phyloP scores from a whole-genome alignment of 257 asterid species.

The Solanum sejunctum region DNA sequence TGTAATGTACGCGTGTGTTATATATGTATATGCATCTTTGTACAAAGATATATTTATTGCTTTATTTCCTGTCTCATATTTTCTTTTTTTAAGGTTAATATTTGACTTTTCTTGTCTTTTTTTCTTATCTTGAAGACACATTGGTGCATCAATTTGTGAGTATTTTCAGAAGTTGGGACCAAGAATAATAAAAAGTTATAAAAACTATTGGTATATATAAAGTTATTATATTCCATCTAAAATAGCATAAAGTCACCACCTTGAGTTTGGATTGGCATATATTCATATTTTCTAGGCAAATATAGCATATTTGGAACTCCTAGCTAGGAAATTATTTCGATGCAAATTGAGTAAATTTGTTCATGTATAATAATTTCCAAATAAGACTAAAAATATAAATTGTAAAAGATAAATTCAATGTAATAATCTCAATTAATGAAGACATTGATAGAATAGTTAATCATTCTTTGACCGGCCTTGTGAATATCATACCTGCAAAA shows the following conservation, averaged over 20 bases:
- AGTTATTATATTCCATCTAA: background rate
- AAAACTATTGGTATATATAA: background rate
- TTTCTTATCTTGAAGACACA: background rate
- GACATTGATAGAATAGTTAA: background rate
- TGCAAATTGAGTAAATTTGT: background rate
- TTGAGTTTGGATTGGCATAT: background rate
- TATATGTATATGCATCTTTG: background rate
- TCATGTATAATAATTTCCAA: background rate
- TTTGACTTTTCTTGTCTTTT: background rate
- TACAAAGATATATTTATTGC: background rate
- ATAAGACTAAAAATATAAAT: too few relatives aligned
- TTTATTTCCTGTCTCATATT: background rate
- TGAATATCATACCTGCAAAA: background rate
- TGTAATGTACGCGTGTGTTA: background rate
- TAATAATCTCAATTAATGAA: too few relatives aligned
- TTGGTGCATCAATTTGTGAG: background rate
- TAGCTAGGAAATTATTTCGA: background rate
- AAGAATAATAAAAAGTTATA: background rate
- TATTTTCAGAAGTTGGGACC: background rate
- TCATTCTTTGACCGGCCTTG: too few relatives aligned
- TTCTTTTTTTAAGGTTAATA: background rate
- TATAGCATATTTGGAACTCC: background rate
- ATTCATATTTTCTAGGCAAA: background rate
- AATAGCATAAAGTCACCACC: background rate
- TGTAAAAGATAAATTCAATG: too few relatives aligned